Conservation (phyloP, 2,329 filamentous ascomycete species). For the Beauveria sp. region DNA sequence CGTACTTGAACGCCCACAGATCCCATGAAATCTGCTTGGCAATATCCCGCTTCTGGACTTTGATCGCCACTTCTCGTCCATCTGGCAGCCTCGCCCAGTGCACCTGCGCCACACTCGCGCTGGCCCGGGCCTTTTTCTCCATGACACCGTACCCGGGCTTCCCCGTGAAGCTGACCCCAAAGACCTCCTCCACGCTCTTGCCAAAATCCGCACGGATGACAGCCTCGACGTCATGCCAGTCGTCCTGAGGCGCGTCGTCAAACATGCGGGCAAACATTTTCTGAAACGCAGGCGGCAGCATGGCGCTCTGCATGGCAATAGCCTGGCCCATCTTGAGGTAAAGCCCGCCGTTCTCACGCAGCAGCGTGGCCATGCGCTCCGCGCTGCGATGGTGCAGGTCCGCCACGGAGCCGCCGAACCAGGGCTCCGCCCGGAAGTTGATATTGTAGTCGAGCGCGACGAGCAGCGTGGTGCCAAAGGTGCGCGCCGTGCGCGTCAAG, state of each 20-base stretch:
- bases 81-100: slow-evolving; percentile 86
- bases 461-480: slow-evolving; percentile 70
- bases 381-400: slow-evolving; percentile 81
- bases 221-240: slow-evolving; percentile 75
- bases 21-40: slow-evolving; percentile 87
- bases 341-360: slow-evolving; percentile 80
- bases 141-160: slow-evolving; percentile 60
- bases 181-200: slow-evolving; percentile 81
- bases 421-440: slow-evolving; percentile 79
- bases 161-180: slow-evolving; percentile 75
- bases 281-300: slow-evolving; percentile 90
- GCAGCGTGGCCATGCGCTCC: slow-evolving; percentile 69
- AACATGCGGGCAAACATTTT: slow-evolving; percentile 96
- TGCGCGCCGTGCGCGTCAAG: slow-evolving; percentile 68
- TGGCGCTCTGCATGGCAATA: slow-evolving; percentile 94
- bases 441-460: slow-evolving; percentile 93
- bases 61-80: slow-evolving; percentile 87
- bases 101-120: slow-evolving; percentile 91
- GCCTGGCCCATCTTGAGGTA: slow-evolving; percentile 98
- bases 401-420: slow-evolving; percentile 62
- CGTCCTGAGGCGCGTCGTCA: slow-evolving; percentile 91
- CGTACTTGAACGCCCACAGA: slow-evolving; percentile 85
- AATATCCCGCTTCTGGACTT: slow-evolving; percentile 95
- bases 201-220: slow-evolving; percentile 87
- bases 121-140: slow-evolving; percentile 57